A percentile compares a stretch with the other conserved stretches of the same genome.
phyloP scores from a whole-genome alignment of 345 rosid genomes.

The Citrus inodora region DNA sequence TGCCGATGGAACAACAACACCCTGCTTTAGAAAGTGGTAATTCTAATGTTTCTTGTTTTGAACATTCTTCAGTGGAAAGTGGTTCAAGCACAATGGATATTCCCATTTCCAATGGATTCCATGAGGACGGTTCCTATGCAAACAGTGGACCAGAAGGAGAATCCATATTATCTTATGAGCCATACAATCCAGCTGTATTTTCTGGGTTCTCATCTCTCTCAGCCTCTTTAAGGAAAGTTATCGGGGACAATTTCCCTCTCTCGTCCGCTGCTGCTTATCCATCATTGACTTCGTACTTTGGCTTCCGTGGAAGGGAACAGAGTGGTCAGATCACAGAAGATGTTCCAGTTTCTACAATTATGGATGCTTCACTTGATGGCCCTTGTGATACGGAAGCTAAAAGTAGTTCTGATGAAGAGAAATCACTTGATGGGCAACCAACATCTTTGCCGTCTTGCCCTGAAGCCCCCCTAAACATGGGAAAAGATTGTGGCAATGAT shows the following conservation, averaged over 20 bases:
- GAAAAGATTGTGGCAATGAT: slow-evolving; percentile 27
- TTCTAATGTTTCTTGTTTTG: slow-evolving; percentile 19
- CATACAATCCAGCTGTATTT: slow-evolving; percentile 71
- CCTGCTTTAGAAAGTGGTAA: slow-evolving; percentile 28
- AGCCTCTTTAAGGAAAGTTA: slow-evolving; percentile 65
- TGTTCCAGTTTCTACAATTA: slow-evolving; percentile 35
- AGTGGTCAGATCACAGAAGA: slow-evolving; percentile 30
- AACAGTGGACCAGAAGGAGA: slow-evolving; percentile 31
- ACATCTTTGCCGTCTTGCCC: slow-evolving; percentile 30
- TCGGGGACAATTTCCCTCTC: slow-evolving; percentile 42
- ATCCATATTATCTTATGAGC: slow-evolving; percentile 51
- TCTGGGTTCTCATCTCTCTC: slow-evolving; percentile 78
- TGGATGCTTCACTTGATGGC: slow-evolving; percentile 23
- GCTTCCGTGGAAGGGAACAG: slow-evolving; percentile 35
- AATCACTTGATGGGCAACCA: slow-evolving; percentile 26
- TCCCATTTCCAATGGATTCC: slow-evolving; percentile 47
- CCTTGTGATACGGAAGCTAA: slow-evolving; percentile 32
- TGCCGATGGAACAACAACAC: slow-evolving; percentile 21
- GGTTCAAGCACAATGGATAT: slow-evolving; percentile 26
- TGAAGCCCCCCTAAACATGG: slow-evolving; percentile 22
- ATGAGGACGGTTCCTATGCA: slow-evolving; percentile 26
- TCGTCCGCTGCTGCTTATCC: slow-evolving; percentile 37
- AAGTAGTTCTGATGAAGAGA: slow-evolving; percentile 30
- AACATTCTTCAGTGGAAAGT: slow-evolving; percentile 28
- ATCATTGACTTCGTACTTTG: slow-evolving; percentile 59